Conservation (phyloP, 176 grass and related monocot genomes). For the Hsuehochloa calcarea region DNA sequence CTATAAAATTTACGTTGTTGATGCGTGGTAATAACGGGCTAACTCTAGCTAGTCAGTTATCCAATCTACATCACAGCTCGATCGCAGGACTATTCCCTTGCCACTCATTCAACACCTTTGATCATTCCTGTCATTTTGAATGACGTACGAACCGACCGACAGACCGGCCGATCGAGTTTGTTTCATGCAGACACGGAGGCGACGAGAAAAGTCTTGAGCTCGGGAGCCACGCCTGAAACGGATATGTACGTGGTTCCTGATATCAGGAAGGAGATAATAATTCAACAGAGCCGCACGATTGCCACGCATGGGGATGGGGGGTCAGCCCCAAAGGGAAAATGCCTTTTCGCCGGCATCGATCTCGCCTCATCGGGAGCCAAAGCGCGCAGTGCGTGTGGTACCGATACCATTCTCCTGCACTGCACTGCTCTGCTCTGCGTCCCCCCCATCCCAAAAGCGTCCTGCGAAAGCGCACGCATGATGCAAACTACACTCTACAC, state of each 20-base stretch:
- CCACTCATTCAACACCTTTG: not conserved
- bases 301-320: slow-evolving; percentile 47
- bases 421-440: too few species aligned
- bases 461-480: slow-evolving; percentile 8
- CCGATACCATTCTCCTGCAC: not conserved
- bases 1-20: too few species aligned
- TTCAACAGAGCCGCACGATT: not conserved
- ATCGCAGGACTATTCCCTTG: slow-evolving; percentile 1
- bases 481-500: not conserved
- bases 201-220: not conserved
- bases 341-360: slow-evolving; percentile 41
- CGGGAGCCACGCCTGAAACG: not conserved
- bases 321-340: slow-evolving; percentile 55
- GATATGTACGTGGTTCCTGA: not conserved
- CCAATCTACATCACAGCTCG: not conserved
- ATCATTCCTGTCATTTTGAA: not conserved
- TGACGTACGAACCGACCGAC: not conserved
- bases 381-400: not conserved
- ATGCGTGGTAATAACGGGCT: too few species aligned
- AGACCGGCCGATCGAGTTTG: not conserved
- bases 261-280: not conserved
- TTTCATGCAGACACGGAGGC: not conserved
- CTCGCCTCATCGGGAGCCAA: slow-evolving; percentile 8
- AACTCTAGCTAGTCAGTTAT: not conserved
- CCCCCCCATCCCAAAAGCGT: not conserved